Base-by-base conservation (phyloP, 2,329 filamentous ascomycete species). In the Myotisia sp. region DNA sequence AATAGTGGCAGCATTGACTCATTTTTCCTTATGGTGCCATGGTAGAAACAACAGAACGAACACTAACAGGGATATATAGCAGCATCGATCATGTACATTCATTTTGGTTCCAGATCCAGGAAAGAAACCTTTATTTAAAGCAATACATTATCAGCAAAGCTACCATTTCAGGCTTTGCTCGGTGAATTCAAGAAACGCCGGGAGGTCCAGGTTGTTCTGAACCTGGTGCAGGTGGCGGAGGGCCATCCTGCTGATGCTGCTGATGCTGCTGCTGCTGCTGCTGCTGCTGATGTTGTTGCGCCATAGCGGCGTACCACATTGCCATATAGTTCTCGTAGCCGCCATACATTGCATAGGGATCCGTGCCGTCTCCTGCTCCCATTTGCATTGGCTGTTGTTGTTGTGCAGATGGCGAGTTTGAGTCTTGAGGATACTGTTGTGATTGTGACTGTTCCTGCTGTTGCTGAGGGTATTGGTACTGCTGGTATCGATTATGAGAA, bases 321-420 rank as follows among this genome's bases (percentile, higher is more conserved):
- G 78, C 73, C 39, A 84, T 59, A 53, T 87, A 90, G 46, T 78
- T 78, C 47, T 85, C 71, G 56, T 87, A 87, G 40, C 82, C 82
- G 44, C 82, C 82, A 58, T 86, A 90, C 37, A 76, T 68, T 37
- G 82, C 82, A 57, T 90, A 90, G 1, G 77, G 76, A 49, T 82
- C 79, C 37, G 65, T 64, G 31, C 54, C 60, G 19, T 63, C 65
- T 42, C 68, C 64, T 40, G 60, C 35, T 21, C 20, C 32, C 36
- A 54, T 54, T 62, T 39, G 64, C 58, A 50, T 67, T 68, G 47
- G 72, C 67, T 28, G 52, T 63, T 66, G 44, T 72, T 71, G 44
- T 63, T 66, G 44, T 72, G 70, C 43, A 43, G 51, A 38, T 54
- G 52, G 34, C 47, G 44, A 35, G 56, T 49, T 30, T 22, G 34